These are phyloP conservation scores for Sporothrix protearum DNA, from an alignment of 2,329 filamentous ascomycete genomes.

Conservation along the genomic window DNA sequence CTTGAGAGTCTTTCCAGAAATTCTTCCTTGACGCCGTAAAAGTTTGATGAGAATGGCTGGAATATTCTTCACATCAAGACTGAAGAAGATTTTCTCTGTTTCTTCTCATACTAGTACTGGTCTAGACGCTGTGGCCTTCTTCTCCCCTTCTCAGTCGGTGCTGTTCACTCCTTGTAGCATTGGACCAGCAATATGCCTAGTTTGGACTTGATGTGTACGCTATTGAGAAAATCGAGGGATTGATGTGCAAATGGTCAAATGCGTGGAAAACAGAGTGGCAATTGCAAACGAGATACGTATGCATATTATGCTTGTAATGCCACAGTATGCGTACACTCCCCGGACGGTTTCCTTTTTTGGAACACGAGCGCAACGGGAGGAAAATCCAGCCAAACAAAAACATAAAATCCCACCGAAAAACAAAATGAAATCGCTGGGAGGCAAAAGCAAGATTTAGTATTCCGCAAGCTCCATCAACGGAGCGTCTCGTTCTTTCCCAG, in stretches of 20 bases:
- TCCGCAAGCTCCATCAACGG: not conserved
- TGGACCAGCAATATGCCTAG: not conserved
- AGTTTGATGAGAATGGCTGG: no score
- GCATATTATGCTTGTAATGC: not conserved
- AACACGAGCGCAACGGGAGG: not conserved
- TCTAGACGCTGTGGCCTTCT: not conserved
- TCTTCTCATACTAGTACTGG: no score
- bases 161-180: not conserved
- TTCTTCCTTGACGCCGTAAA: not conserved
- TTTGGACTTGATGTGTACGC: not conserved
- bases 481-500: not conserved
- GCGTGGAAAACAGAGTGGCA: not conserved
- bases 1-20: not conserved
- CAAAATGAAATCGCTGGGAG: not conserved
- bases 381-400: not conserved
- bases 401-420: not conserved
- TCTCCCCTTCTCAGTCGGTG: not conserved
- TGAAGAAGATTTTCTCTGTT: not conserved
- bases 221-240: not conserved
- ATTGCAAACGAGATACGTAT: not conserved
- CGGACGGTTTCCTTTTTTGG: constrained; percentile 6
- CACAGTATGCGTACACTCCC: not conserved
- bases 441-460: not conserved
- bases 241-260: not conserved
- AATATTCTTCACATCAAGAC: not conserved